These are phyloP conservation scores for Bremia lactucae DNA, from an alignment of 352 stramenopile species.

Conservation along the genomic window DNA sequence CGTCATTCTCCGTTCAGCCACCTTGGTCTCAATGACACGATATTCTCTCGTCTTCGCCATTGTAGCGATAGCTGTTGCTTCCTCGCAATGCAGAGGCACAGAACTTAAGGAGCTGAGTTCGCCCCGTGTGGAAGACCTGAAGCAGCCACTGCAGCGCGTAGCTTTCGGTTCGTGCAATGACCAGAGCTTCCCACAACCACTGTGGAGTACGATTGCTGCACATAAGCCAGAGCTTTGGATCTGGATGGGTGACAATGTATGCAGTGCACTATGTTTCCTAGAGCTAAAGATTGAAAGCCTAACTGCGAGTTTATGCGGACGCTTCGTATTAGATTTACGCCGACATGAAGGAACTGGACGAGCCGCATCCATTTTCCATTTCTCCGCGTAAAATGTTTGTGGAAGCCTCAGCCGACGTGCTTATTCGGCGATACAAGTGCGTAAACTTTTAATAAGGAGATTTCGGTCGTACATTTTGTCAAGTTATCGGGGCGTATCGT, in stretches of 20 bases:
- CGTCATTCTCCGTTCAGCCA: slow-evolving; percentile 2
- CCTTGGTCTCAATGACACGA: background rate
- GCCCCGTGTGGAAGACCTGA: slow-evolving; percentile 36
- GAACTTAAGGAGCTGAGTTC: slow-evolving; percentile 4
- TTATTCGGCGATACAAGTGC: slow-evolving; percentile 53
- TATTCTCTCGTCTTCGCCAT: slow-evolving; percentile 5
- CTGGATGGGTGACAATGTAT: slow-evolving; percentile 84
- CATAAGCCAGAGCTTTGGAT: slow-evolving; percentile 68
- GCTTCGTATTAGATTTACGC: slow-evolving; percentile 50
- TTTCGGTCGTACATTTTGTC: background rate
- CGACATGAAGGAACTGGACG: slow-evolving; percentile 44
- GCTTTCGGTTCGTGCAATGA: slow-evolving; percentile 84
- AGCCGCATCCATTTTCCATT: slow-evolving; percentile 29
- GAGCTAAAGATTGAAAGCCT: background rate
- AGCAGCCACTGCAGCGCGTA: slow-evolving; percentile 36
- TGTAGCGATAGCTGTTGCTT: slow-evolving; percentile 8
- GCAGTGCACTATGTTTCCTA: background rate
- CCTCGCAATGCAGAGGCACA: slow-evolving; percentile 7
- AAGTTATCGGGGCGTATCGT: background rate
- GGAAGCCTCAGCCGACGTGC: slow-evolving; percentile 34
- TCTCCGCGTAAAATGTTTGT: slow-evolving; percentile 50
- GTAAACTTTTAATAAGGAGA: slow-evolving; percentile 3
- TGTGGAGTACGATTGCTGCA: slow-evolving; percentile 53
- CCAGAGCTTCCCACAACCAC: slow-evolving; percentile 69
- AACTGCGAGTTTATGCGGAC: background rate